Conservation (phyloP, 78 protist species). For the Dictyostelium purpureum region DNA sequence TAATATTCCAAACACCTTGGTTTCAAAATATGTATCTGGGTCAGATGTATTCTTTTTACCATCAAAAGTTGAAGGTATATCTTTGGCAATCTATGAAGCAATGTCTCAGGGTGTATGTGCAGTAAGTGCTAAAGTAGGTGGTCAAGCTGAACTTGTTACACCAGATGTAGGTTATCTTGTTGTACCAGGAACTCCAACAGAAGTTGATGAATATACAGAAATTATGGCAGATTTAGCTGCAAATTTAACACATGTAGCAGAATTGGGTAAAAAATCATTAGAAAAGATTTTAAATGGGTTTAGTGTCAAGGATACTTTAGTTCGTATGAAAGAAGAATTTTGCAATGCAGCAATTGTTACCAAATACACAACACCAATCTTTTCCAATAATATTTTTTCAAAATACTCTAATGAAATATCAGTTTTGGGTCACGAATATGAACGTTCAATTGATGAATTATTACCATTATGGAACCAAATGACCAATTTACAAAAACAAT, state of each 20-base stretch:
- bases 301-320: conserved; percentile 24
- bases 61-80: conserved; percentile 43
- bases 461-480: conserved; percentile 52
- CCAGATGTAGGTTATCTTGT: conserved; percentile 71
- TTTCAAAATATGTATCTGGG: conserved; percentile 35
- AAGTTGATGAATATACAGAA: conserved; percentile 46
- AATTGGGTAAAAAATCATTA: background rate
- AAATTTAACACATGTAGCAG: background rate
- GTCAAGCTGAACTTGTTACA: conserved; percentile 61
- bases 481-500: background rate
- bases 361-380: background rate
- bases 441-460: conserved; percentile 19
- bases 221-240: conserved; percentile 30
- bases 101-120: conserved; percentile 63
- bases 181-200: conserved; percentile 50
- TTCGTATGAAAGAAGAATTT: conserved; percentile 37
- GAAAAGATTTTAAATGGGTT: conserved; percentile 53
- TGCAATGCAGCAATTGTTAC: conserved; percentile 53
- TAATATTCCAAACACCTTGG: conserved; percentile 15
- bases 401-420: conserved; percentile 27
- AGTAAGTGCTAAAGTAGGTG: conserved; percentile 71
- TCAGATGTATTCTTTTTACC: conserved; percentile 60
- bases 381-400: conserved; percentile 4
- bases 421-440: conserved; percentile 43
- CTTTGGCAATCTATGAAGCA: conserved; percentile 66